Percentiles rank a stretch among this genome's conserved stretches.
Conservation (phyloP, 2,329 filamentous ascomycete genomes). For the Colletotrichum ledebouriae region DNA sequence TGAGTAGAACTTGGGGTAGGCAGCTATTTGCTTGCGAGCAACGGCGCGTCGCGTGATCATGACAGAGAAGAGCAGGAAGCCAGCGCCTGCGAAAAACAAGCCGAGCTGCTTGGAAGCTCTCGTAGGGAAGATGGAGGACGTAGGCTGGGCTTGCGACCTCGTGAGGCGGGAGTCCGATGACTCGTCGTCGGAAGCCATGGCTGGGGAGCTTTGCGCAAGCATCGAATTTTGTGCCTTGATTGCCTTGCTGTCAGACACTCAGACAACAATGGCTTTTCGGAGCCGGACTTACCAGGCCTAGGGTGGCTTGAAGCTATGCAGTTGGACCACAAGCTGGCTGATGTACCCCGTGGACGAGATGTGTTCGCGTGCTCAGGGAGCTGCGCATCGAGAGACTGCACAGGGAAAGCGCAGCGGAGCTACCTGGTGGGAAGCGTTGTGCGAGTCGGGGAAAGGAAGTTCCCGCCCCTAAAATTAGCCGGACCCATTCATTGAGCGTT, state of each 20-base stretch:
- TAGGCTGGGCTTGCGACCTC: constrained; percentile 42
- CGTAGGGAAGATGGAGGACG: constrained; percentile 35
- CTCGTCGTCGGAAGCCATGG: constrained; percentile 41
- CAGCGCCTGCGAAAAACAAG: constrained; percentile 80
- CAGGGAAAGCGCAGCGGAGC: constrained; percentile 35
- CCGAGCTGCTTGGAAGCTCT: constrained; percentile 66
- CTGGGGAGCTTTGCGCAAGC: constrained; percentile 39
- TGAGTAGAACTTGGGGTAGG: constrained; percentile 79
- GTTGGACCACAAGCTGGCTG: constrained; percentile 22
- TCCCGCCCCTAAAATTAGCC: constrained; percentile 40
- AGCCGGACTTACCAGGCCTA: constrained; percentile 27
- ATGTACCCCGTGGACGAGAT: constrained; percentile 24
- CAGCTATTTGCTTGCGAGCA: constrained; percentile 69
- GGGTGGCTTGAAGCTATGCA: constrained; percentile 23
- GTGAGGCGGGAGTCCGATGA: constrained; percentile 34
- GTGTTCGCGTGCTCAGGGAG: constrained; percentile 22
- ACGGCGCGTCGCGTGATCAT: constrained; percentile 80
- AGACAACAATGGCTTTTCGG: constrained; percentile 27
- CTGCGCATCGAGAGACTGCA: constrained; percentile 8
- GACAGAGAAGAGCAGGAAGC: constrained; percentile 80
- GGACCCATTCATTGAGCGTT: constrained; percentile 6
- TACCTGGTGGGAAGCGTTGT: constrained; percentile 23
- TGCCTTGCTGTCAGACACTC: constrained; percentile 28
- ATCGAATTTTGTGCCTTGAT: constrained; percentile 32
- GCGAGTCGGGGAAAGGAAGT: constrained; percentile 41